Base-by-base conservation (phyloP, 805 yeast genomes). In the Candida pseudoglaebosa region DNA sequence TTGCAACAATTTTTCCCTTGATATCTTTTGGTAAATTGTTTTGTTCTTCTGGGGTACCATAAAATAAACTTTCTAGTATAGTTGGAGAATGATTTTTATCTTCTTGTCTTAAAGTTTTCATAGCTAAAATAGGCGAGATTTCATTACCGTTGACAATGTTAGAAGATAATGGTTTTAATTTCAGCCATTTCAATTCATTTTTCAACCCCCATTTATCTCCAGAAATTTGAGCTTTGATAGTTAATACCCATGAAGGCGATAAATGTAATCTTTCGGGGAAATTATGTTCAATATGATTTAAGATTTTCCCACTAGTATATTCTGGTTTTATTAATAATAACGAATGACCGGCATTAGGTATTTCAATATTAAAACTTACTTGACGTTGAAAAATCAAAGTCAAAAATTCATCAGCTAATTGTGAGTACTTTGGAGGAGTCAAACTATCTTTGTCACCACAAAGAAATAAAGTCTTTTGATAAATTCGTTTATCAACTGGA, bases 201-300 rank as follows among this genome's bases (percentile, higher is more conserved):
- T 84, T 84, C 45, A 84, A 59, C 16, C 88, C 85, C 91, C 91
- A 84, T 58, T 84, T 84, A 49, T 77, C 84, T 2, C 83, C 84
- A 18, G 78, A 72, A 10, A 78, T 70, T 37, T 76, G 71, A 2
- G 84, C 84, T 49, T 78, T 75, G 13, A 78, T 68, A 44, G 75
- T 70, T 37, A 84, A 65, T 34, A 82, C 87, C 90, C 90, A 84
- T 2, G 84, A 75, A 18, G 83, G 77, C 15, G 80, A 76, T 24
- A 84, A 67, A 47, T 80, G 74, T 36, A 75, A 61, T 28, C 73
- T 39, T 33, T 63, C 66, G 15, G 80, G 79, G 37, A 65, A 62
- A 18, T 69, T 58, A 37, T 50, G 61, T 39, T 72, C 76, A 12
- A 83, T 51, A 50, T 81, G 85, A 47, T 76, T 73, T 40, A 78